Conservation (phyloP, 768 basidiomycete genomes). For the Mycena albidolilacea region DNA sequence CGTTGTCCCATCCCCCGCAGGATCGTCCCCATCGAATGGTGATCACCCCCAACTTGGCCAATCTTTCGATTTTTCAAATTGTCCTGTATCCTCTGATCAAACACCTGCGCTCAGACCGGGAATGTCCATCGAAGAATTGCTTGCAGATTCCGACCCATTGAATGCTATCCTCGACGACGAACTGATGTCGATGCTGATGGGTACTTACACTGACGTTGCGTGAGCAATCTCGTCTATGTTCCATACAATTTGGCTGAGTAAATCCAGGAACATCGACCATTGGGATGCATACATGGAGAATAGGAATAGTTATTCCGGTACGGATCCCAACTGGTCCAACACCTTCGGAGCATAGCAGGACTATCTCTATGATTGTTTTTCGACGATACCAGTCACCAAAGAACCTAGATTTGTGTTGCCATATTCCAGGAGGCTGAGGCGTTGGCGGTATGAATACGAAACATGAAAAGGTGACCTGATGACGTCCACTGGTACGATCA, state of each 20-base stretch:
- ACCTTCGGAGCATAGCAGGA: not conserved
- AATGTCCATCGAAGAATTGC: slow-evolving; percentile 19
- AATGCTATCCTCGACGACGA: slow-evolving; percentile 27
- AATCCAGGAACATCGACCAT: not conserved
- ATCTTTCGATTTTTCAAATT: not conserved
- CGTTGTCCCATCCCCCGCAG: not conserved
- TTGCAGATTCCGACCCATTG: slow-evolving; percentile 4
- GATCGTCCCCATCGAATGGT: not conserved
- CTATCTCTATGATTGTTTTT: too few relatives aligned
- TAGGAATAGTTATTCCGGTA: not conserved
- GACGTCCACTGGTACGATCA: too few relatives aligned
- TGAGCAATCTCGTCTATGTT: not conserved
- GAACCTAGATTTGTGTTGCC: too few relatives aligned
- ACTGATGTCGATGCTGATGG: slow-evolving; percentile 33
- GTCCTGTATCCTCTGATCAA: not conserved
- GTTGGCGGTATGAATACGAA: too few relatives aligned
- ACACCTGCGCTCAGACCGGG: not conserved
- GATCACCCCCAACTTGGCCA: not conserved
- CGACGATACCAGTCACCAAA: too few relatives aligned
- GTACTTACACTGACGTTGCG: slow-evolving; percentile 9
- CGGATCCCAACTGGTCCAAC: not conserved
- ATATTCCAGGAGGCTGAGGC: too few relatives aligned
- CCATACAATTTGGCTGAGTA: not conserved
- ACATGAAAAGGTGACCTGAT: too few relatives aligned
- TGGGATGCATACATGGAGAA: slow-evolving; percentile 15